A percentile compares a stretch with the other conserved stretches of the same genome.
phyloP scores from a whole-genome alignment of 768 basidiomycete species.

The Tulasnella calospora region DNA sequence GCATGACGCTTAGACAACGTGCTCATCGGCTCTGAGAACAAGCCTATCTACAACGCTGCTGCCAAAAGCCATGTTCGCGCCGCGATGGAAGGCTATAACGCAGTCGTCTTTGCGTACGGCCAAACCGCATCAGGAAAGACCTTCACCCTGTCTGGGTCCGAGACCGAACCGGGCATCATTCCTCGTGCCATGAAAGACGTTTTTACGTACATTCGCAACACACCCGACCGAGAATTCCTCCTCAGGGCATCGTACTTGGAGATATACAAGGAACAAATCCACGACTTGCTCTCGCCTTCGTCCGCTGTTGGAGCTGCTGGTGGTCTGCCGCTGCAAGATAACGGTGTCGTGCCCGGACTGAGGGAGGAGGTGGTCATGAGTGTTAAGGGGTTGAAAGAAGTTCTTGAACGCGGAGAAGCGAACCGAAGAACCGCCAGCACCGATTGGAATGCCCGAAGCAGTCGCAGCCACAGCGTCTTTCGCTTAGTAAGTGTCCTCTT shows the following conservation, averaged over 20 bases:
- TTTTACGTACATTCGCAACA: conserved; percentile 71
- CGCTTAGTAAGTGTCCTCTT: conserved; percentile 58
- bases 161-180: conserved; percentile 88
- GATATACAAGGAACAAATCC: conserved; percentile 90
- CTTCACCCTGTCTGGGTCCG: conserved; percentile 55
- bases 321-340: conserved; percentile 62
- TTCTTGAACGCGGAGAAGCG: conserved; percentile 79
- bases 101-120: conserved; percentile 90
- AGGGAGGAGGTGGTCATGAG: conserved; percentile 93
- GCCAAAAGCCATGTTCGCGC: conserved; percentile 75
- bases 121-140: conserved; percentile 84
- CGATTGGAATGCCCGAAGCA: conserved; percentile 98
- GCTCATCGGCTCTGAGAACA: conserved; percentile 69
- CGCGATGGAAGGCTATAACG: conserved; percentile 96
- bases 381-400: conserved; percentile 76
- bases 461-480: conserved; percentile 91
- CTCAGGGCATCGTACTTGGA: conserved; percentile 94
- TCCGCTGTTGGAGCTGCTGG: conserved; percentile 45
- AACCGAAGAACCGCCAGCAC: conserved; percentile 88
- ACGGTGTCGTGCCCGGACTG: conserved; percentile 63
- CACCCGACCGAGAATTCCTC: conserved; percentile 81
- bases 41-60: conserved; percentile 68
- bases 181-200: conserved; percentile 90
- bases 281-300: conserved; percentile 65
- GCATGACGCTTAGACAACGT: conserved; percentile 48